These are phyloP conservation scores for Kurtzmaniella fragi DNA, from an alignment of 805 yeast genomes.

Conservation along the genomic window DNA sequence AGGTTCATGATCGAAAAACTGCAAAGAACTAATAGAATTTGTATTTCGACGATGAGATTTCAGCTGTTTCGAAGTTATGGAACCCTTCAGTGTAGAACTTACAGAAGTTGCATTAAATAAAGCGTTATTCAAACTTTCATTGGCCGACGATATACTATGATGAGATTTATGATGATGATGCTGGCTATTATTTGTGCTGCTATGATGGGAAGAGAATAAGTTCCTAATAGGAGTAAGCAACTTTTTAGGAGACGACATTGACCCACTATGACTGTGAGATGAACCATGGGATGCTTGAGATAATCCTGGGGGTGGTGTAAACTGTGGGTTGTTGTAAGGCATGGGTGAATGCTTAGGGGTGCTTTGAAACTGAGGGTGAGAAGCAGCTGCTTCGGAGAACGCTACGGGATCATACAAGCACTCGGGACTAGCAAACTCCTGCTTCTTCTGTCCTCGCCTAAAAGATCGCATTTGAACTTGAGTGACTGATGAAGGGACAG, in stretches of 20 bases:
- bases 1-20: constrained; percentile 1
- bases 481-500: too few relatives aligned
- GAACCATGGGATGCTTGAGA: too few relatives aligned
- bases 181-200: constrained; percentile 8
- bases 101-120: neutral
- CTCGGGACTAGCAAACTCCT: neutral
- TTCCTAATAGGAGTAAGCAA: constrained; percentile 33
- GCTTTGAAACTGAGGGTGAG: neutral
- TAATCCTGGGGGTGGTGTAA: constrained; percentile 13
- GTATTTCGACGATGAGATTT: constrained; percentile 1
- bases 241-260: constrained; percentile 29
- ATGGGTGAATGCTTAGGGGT: constrained; percentile 20
- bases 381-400: neutral
- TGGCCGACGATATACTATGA: constrained; percentile 1
- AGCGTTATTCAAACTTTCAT: constrained; percentile 6
- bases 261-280: constrained; percentile 1
- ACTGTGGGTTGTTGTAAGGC: constrained; percentile 11
- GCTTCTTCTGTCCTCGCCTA: constrained; percentile 1
- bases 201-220: constrained; percentile 17
- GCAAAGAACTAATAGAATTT: constrained; percentile 3
- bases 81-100: neutral
- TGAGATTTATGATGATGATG: neutral
- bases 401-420: neutral
- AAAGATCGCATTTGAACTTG: constrained; percentile 1
- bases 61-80: too few relatives aligned